A percentile compares a stretch with the other conserved stretches of the same genome.
These are phyloP conservation scores for Penicillium ucsense DNA, from an alignment of 495 filamentous ascomycete genomes.

Conservation along the genomic window DNA sequence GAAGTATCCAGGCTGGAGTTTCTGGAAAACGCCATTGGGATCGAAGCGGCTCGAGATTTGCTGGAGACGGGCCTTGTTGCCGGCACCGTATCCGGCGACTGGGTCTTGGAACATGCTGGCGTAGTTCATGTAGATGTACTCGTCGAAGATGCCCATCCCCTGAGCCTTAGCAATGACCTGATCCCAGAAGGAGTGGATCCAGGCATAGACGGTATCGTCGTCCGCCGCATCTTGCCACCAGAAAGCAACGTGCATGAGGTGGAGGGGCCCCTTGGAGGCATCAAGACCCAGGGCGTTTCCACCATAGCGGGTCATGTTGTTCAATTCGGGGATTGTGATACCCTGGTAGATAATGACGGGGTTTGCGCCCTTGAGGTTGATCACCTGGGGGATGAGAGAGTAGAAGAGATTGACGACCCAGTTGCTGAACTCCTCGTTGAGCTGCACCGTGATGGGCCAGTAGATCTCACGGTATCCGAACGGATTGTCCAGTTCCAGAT, in stretches of 20 bases:
- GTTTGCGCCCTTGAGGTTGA: conserved; percentile 24
- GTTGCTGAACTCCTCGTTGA: conserved; percentile 22
- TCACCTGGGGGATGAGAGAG: conserved; percentile 23
- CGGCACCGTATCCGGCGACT: conserved; percentile 27
- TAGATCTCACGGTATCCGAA: conserved; percentile 37
- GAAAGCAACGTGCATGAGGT: conserved; percentile 24
- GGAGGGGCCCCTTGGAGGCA: conserved; percentile 25
- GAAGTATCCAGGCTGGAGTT: conserved; percentile 32
- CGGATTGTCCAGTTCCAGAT: conserved; percentile 30
- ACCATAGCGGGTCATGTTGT: conserved; percentile 32
- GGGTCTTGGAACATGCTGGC: conserved; percentile 29
- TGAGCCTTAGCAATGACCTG: conserved; percentile 26
- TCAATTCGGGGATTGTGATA: conserved; percentile 27
- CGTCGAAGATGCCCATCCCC: conserved; percentile 28
- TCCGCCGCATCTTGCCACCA: conserved; percentile 26
- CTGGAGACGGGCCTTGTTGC: conserved; percentile 22
- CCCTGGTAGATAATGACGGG: conserved; percentile 42
- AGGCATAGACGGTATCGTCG: conserved; percentile 18
- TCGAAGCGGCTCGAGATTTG: conserved; percentile 28
- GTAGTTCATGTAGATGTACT: conserved; percentile 52
- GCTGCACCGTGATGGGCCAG: conserved; percentile 30
- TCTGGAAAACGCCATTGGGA: conserved; percentile 27
- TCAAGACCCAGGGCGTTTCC: conserved; percentile 46
- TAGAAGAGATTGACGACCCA: conserved; percentile 30
- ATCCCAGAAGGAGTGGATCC: conserved; percentile 12